Evolutionary conservation across 176 grass and related monocot genomes (phyloP).

Genomic region (Aegilops tauschii): DNA sequence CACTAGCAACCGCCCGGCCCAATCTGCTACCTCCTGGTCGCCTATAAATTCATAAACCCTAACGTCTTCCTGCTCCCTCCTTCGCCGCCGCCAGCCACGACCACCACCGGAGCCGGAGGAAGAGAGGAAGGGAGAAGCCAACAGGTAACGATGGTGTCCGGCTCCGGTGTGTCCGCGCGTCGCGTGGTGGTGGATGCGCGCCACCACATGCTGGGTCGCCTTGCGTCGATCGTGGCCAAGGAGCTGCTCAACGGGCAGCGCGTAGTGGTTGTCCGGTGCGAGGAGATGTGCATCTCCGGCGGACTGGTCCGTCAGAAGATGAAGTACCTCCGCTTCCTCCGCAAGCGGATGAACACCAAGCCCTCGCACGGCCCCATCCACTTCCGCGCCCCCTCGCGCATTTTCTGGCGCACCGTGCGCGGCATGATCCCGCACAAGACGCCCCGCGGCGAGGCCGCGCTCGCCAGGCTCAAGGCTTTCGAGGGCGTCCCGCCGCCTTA

Average conservation of each 20-base stretch:
- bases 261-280: slow-evolving; percentile 57
- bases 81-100: background rate
- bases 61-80: background rate
- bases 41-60: slow-evolving; percentile 10
- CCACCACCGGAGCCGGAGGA: background rate
- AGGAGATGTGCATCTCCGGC: slow-evolving; percentile 66
- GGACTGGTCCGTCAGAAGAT: slow-evolving; percentile 66
- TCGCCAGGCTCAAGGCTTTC: slow-evolving; percentile 52
- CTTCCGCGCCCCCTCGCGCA: slow-evolving; percentile 44
- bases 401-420: slow-evolving; percentile 53
- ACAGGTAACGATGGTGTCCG: slow-evolving; percentile 34
- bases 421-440: slow-evolving; percentile 85
- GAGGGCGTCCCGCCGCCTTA: slow-evolving; percentile 66
- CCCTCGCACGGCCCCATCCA: slow-evolving; percentile 65
- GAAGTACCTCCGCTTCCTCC: slow-evolving; percentile 67
- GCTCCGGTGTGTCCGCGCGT: slow-evolving; percentile 39
- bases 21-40: background rate
- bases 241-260: slow-evolving; percentile 58
- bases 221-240: slow-evolving; percentile 55
- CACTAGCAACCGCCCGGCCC: background rate
- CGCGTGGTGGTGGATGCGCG: slow-evolving; percentile 52
- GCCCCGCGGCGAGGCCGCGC: slow-evolving; percentile 58
- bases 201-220: slow-evolving; percentile 61
- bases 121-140: background rate
- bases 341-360: slow-evolving; percentile 77